Base-by-base conservation (phyloP, 1,139 yeast genomes). In the Taphrina confusa region DNA sequence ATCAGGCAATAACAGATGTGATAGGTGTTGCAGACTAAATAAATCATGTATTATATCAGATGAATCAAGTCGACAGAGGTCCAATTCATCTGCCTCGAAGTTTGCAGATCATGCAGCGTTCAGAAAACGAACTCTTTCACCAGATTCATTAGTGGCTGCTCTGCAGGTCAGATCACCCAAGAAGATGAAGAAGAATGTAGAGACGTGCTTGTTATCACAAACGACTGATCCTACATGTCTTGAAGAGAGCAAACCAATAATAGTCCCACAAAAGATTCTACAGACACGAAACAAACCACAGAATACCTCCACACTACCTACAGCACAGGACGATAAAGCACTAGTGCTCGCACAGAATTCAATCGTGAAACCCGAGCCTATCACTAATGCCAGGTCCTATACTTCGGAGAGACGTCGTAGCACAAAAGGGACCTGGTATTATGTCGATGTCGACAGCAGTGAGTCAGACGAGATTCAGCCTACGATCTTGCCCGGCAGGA, bases 401-500 rank as follows among this genome's bases (percentile, higher is more conserved):
- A 18, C 22, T 9, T 12, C 12, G 42, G 42, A 37, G 8, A 37
- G 42, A 37, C 23, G 42, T 4, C 18, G 9, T 9, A 37, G 42
- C n/a, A 37, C 42, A 9, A 37, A 37, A n/a, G 52, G 52, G 12
- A 20, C 25, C 20, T 47, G 52, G 52, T 47, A 47, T 33, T 47
- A 47, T 20, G 42, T 47, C 4, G 42, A 31, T 8, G 40, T 47
- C 3, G 22, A 47, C 20, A 18, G 37, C 6, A 31, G 40, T 12
- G 52, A 47, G 12, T 47, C 52, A 14, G 52, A 25, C 9, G 25
- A 33, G 4, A 30, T 20, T 14, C 14, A 1, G 18, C 52, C 52
- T 20, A 9, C 1, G 6, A 18, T 47, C 9, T 22, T 47, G 20
- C 12, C 14, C 6, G 40, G 52, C 6, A 27, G 52, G 4, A 47